phyloP scores from a whole-genome alignment of 2,329 filamentous ascomycete genomes.

The Leptographium lundbergii region DNA sequence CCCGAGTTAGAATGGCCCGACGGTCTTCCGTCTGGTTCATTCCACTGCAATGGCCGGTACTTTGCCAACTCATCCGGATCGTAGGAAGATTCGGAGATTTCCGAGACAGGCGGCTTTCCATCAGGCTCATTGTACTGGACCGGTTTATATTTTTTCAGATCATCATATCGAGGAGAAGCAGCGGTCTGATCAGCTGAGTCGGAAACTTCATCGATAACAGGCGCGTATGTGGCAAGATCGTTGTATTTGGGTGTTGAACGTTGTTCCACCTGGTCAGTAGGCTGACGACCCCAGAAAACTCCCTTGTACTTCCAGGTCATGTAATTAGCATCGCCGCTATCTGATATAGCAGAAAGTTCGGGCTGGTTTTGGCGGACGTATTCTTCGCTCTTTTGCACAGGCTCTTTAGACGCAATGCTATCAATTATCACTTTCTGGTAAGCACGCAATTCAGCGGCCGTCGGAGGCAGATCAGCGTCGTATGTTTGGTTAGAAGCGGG shows the following conservation, averaged over 20 bases:
- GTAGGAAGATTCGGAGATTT: conserved; percentile 2
- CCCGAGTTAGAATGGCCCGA: not conserved
- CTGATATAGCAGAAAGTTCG: not conserved
- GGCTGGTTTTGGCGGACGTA: conserved; percentile 19
- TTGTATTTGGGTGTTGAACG: conserved; percentile 1
- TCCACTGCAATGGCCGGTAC: conserved; percentile 12
- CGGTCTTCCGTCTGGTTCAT: conserved; percentile 9
- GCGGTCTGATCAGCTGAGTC: not conserved
- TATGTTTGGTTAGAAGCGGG: not conserved
- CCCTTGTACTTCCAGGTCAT: conserved; percentile 11
- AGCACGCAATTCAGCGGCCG: conserved; percentile 20
- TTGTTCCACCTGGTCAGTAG: conserved; percentile 1
- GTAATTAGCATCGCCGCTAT: conserved; percentile 4
- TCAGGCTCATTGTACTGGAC: conserved; percentile 22
- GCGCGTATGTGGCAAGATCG: conserved; percentile 19
- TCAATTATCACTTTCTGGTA: conserved; percentile 16
- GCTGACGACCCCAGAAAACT: conserved; percentile 12
- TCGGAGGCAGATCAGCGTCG: conserved; percentile 6
- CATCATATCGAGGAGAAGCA: not conserved
- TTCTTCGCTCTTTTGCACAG: conserved; percentile 16
- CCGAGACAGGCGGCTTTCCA: conserved; percentile 8
- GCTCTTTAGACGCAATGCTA: not conserved
- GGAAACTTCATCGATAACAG: conserved; percentile 14
- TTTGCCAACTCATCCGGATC: conserved; percentile 7
- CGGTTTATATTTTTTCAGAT: conserved; percentile 13